Evolutionary conservation across 2,329 filamentous ascomycete genomes (phyloP), one percentile per base, ranked within the genome.

Genomic region (Fusarium ramigenum): DNA sequence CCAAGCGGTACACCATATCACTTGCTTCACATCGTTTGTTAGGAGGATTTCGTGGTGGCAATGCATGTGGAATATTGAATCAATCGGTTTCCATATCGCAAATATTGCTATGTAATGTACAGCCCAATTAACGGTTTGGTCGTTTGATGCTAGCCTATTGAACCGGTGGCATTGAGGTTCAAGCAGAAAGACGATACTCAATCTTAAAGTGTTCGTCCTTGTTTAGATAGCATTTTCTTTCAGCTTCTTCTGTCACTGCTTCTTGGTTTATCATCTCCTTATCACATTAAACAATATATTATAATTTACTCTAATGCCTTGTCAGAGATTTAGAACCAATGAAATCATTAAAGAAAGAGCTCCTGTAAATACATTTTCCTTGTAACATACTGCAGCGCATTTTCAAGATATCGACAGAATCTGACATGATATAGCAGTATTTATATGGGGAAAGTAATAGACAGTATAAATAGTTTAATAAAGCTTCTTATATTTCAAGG

Each of bases 101-200:
- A n/a, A 40, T 14, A 40, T 15, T 42, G 39, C 12, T 15, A 15
- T 42, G 21, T 9, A n/a, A 21, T 42, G 39, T n/a, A 42, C 39
- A 15, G 8, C 1, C 12, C 7, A 42, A n/a, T 42, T 8, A 6
- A 9, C 12, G 14, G 1, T n/a, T n/a, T 15, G 8, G 4, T 44
- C 16, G 30, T 8, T 16, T 7, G 14, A 6, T 21, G 19, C 9
- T 7, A 8, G 4, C 44, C 6, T 10, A 15, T 11, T 30, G 10
- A 30, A 30, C 10, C 10, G 2, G 1, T 10, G 3, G 9, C 6
- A 21, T 9, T 0, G 7, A 9, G 0, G 4, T 10, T 12, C 10
- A 7, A 18, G 5, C 1, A 11, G 0, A 10, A 8, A 5, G 2
- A 18, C 2, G 11, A 14, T 8, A 11, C 37, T 21, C 37, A 21